These are phyloP conservation scores for Guillardia theta DNA, from an alignment of 78 protist genomes.

Conservation along the genomic window DNA sequence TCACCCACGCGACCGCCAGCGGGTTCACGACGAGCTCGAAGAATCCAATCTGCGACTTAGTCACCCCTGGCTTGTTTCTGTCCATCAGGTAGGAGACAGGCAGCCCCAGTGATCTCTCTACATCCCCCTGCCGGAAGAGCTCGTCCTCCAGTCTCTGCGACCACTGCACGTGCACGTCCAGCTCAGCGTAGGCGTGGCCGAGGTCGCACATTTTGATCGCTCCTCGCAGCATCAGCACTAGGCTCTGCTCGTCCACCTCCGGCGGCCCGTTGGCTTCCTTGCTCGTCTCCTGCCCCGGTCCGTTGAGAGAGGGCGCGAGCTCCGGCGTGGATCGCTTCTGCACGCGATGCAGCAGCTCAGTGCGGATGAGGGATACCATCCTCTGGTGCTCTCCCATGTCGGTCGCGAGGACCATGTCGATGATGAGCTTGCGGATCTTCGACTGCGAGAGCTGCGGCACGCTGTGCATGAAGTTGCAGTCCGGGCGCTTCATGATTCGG, in stretches of 20 bases:
- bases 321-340: too few species aligned
- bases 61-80: not conserved
- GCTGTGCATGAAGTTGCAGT: conserved; percentile 5
- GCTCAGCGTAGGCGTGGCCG: not conserved
- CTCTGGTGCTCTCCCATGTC: conserved; percentile 7
- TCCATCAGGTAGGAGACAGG: conserved; percentile 1
- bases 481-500: not conserved
- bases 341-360: not conserved
- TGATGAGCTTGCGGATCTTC: not conserved
- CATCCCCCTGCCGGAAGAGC: not conserved
- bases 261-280: too few species aligned
- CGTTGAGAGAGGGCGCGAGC: too few species aligned
- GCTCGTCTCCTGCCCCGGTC: too few species aligned
- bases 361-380: not conserved
- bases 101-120: not conserved
- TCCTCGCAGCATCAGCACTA: not conserved
- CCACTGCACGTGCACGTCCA: conserved; percentile 10
- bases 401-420: conserved; percentile 35
- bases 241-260: not conserved
- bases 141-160: conserved; percentile 14
- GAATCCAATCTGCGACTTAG: not conserved
- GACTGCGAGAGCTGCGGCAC: not conserved
- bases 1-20: not conserved
- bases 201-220: conserved; percentile 4
- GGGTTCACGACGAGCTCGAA: not conserved